Base-by-base conservation (phyloP, 345 rosid species). In the Carallia pectinifolia region DNA sequence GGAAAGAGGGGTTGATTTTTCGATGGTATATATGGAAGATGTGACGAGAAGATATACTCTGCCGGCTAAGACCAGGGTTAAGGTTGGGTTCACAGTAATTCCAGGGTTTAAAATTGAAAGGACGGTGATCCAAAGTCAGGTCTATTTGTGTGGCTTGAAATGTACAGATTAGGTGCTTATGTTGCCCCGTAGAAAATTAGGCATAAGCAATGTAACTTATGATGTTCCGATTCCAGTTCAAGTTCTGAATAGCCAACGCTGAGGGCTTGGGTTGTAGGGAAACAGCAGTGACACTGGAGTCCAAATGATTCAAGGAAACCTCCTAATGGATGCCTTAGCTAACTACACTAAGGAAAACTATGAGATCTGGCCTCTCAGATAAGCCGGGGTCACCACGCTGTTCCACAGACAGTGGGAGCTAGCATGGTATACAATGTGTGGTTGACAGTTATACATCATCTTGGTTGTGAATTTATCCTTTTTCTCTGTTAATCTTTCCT, bases 11-110 rank as follows among this genome's bases (percentile, higher is more conserved):
- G 81, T 76, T 23, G 96, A 89, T 67, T 92, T 87, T 66, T 90
- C 96, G 0, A 73, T 89, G 76, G 85, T 95, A 6, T 95, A 87
- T 78, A 89, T 95, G 97, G 97, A 89, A 85, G 90, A 92, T 81
- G 85, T 89, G 27, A 70, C 80, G 13, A 82, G 73, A 65, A 85
- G 74, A 76, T 76, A 74, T 53, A 76, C 63, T 63, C 64, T 47
- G 1, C 71, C 79, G 1, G 75, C 74, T 69, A 81, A 72, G 71
- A 67, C 77, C 40, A 85, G 84, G 69, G 80, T 67, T 44, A 89
- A 87, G 82, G 93, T 95, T 36, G 97, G 89, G 34, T 95, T 95
- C 81, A 95, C 97, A 0, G 97, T 90, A 74, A 71, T 90, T 75
- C 99, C 99, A 0, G 99, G 99, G 58, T 91, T 95, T 79, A 92